Evolutionary conservation across 495 filamentous ascomycete species (phyloP).

Genomic region (Hypoxylon rickii): DNA sequence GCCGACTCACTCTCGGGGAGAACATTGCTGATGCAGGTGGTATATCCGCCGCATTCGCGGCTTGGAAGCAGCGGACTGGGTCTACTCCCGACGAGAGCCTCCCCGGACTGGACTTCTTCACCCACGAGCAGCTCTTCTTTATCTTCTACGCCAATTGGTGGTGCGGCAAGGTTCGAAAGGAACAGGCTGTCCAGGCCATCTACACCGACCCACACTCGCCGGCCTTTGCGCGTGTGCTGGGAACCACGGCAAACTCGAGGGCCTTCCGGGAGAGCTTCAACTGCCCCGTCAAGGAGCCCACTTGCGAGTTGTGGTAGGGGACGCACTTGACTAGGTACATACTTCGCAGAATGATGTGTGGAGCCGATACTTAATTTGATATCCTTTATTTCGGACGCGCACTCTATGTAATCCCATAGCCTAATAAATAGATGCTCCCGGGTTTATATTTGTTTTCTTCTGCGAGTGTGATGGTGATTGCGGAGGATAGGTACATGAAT

Average conservation of each 20-base stretch:
- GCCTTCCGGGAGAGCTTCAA: slow-evolving; percentile 70
- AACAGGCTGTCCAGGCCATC: slow-evolving; percentile 58
- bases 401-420: too few species aligned
- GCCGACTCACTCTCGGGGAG: slow-evolving; percentile 69
- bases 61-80: slow-evolving; percentile 63
- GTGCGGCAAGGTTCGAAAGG: slow-evolving; percentile 67
- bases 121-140: slow-evolving; percentile 76
- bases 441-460: too few species aligned
- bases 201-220: slow-evolving; percentile 71
- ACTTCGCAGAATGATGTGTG: too few species aligned
- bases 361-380: too few species aligned
- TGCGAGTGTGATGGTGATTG: too few species aligned
- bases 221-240: slow-evolving; percentile 62
- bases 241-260: slow-evolving; percentile 67
- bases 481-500: too few species aligned
- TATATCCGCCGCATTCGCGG: slow-evolving; percentile 64
- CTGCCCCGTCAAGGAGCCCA: slow-evolving; percentile 66
- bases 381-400: slow-evolving; percentile 19
- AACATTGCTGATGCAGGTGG: slow-evolving; percentile 80
- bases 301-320: slow-evolving; percentile 74
- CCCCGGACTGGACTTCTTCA: slow-evolving; percentile 67
- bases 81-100: slow-evolving; percentile 59
- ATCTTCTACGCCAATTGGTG: slow-evolving; percentile 68
- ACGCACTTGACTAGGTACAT: too few species aligned
- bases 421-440: too few species aligned